phyloP scores from a whole-genome alignment of 129 eudicot genomes.

The Flaveria trinervia region DNA sequence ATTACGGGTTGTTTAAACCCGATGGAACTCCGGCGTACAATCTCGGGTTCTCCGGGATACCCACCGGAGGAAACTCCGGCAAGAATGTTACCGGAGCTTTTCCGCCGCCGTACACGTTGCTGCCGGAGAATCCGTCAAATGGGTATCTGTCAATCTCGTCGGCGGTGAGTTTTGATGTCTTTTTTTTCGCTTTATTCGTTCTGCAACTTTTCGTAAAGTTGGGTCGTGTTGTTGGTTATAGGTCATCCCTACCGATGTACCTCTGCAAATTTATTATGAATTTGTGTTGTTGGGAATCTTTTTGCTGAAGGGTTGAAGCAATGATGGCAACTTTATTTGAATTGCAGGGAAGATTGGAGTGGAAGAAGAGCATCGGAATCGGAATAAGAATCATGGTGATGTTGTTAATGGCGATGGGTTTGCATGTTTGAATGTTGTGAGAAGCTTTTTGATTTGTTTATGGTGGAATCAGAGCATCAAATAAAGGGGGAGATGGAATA shows the following conservation, averaged over 20 bases:
- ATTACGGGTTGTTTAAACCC: constrained; percentile 85
- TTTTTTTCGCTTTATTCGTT: constrained; percentile 32
- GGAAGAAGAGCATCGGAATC: background rate
- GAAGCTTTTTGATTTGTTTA: background rate
- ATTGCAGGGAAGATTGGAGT: constrained; percentile 9
- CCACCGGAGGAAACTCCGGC: constrained; percentile 28
- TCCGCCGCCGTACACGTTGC: constrained; percentile 23
- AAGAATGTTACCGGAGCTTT: background rate
- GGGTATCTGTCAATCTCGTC: constrained; percentile 43
- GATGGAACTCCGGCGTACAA: constrained; percentile 79
- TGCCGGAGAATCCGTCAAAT: constrained; percentile 29
- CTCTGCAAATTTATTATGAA: background rate
- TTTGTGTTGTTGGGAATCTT: background rate
- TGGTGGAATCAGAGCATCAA: constrained; percentile 11
- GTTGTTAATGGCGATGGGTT: background rate
- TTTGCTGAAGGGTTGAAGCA: background rate
- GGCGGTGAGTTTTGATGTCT: constrained; percentile 31
- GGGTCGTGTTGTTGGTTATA: background rate
- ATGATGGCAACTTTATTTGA: background rate
- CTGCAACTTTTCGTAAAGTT: constrained; percentile 13
- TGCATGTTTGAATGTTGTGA: background rate
- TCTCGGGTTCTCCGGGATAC: constrained; percentile 48
- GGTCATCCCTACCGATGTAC: background rate
- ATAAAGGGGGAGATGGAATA: background rate
- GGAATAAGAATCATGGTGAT: background rate